These are phyloP conservation scores for Blastobotrys malaysiensis DNA, from an alignment of 1,139 yeast species.

Conservation along the genomic window DNA sequence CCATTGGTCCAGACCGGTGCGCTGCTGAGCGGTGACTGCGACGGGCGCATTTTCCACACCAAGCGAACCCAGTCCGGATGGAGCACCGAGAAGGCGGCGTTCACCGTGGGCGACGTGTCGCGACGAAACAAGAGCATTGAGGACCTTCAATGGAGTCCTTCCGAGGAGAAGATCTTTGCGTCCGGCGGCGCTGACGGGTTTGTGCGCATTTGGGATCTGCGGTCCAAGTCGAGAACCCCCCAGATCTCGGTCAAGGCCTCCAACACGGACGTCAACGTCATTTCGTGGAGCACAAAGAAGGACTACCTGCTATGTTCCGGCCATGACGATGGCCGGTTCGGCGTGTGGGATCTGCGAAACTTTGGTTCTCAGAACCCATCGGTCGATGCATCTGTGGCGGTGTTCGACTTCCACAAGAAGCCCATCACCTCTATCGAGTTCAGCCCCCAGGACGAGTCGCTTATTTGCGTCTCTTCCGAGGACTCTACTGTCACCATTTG, in stretches of 20 bases:
- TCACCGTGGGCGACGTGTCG: slow-evolving; percentile 44
- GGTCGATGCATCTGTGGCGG: slow-evolving; percentile 70
- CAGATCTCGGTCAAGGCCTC: slow-evolving; percentile 77
- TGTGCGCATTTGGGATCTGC: slow-evolving; percentile 92
- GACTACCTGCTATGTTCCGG: slow-evolving; percentile 90
- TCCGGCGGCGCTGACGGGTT: slow-evolving; percentile 90
- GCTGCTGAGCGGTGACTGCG: slow-evolving; percentile 80
- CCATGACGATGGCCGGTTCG: slow-evolving; percentile 96
- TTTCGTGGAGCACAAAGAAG: slow-evolving; percentile 82
- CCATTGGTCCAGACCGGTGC: slow-evolving; percentile 78
- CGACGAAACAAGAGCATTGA: slow-evolving; percentile 65
- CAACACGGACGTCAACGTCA: slow-evolving; percentile 81
- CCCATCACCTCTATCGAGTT: slow-evolving; percentile 91
- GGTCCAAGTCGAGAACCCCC: slow-evolving; percentile 87
- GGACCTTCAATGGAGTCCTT: slow-evolving; percentile 94
- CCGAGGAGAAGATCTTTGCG: slow-evolving; percentile 90
- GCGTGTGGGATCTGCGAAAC: slow-evolving; percentile 94
- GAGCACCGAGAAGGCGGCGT: slow-evolving; percentile 84
- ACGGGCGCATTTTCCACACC: slow-evolving; percentile 78
- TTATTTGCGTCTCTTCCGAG: slow-evolving; percentile 91
- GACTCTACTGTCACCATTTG: slow-evolving; percentile 95
- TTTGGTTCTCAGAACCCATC: slow-evolving; percentile 44
- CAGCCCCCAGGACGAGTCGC: slow-evolving; percentile 93
- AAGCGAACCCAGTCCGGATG: slow-evolving; percentile 72
- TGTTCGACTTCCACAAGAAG: slow-evolving; percentile 87